phyloP scores from a whole-genome alignment of 2,329 filamentous ascomycete species.

The Dactylellina sp. region DNA sequence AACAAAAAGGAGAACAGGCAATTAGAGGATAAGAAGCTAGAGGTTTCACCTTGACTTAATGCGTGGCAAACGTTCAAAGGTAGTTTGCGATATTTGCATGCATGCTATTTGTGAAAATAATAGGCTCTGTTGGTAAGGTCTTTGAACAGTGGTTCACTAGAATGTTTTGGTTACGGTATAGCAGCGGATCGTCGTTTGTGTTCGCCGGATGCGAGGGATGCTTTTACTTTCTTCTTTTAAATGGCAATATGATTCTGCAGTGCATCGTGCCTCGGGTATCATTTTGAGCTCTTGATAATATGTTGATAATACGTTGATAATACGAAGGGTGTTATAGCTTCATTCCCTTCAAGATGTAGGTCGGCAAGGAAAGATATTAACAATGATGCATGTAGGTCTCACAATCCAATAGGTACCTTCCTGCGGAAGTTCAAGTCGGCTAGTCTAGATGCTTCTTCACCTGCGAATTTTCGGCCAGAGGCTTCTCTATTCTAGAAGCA shows the following conservation, averaged over 20 bases:
- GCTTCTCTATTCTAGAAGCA: slow-evolving; percentile 49
- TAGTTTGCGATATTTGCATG: slow-evolving; percentile 32
- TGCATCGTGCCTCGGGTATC: slow-evolving; percentile 18
- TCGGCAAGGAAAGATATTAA: slow-evolving; percentile 15
- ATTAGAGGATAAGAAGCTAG: slow-evolving; percentile 13
- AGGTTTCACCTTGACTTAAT: slow-evolving; percentile 56
- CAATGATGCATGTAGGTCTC: slow-evolving; percentile 1
- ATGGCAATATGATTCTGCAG: slow-evolving; percentile 13
- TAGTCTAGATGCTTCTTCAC: slow-evolving; percentile 6
- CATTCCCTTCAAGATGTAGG: slow-evolving; percentile 3
- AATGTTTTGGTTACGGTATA: slow-evolving; percentile 41
- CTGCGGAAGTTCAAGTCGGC: slow-evolving; percentile 18
- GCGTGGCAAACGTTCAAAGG: slow-evolving; percentile 53
- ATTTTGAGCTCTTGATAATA: neutral
- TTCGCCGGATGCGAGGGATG: slow-evolving; percentile 51
- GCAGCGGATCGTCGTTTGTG: slow-evolving; percentile 39
- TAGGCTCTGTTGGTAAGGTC: slow-evolving; percentile 10
- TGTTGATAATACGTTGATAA: no score
- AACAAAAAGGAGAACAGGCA: slow-evolving; percentile 34
- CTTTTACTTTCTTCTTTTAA: slow-evolving; percentile 3
- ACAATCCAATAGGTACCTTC: slow-evolving; percentile 19
- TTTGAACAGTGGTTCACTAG: slow-evolving; percentile 21
- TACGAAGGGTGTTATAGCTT: no score
- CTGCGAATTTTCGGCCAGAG: slow-evolving; percentile 33
- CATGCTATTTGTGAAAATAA: slow-evolving; percentile 14